Conservation (phyloP, 2,329 filamentous ascomycete genomes). For the Fusarium luffae region DNA sequence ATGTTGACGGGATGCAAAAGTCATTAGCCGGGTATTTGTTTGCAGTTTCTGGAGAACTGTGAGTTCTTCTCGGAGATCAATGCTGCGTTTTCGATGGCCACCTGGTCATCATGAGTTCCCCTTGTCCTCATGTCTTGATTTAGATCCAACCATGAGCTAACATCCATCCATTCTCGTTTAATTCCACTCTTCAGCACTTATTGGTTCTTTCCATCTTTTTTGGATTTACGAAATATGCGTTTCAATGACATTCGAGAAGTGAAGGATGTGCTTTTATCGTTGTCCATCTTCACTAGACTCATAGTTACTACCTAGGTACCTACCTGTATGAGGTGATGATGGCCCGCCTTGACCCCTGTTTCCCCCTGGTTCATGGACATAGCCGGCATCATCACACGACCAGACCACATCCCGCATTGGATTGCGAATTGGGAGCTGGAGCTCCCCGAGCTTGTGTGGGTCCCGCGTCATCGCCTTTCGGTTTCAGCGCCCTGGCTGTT, state of each 20-base stretch:
- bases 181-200: neutral
- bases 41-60: neutral
- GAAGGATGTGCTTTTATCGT: slow-evolving; percentile 3
- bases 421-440: slow-evolving; percentile 41
- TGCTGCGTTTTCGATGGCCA: neutral
- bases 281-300: slow-evolving; percentile 3
- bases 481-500: slow-evolving; percentile 19
- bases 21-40: neutral
- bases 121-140: neutral
- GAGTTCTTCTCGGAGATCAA: neutral
- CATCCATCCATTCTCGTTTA: neutral
- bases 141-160: slow-evolving; percentile 8
- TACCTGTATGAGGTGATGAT: slow-evolving; percentile 24
- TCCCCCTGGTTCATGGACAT: slow-evolving; percentile 25
- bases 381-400: slow-evolving; percentile 29
- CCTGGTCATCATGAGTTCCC: slow-evolving; percentile 17
- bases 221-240: neutral
- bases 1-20: neutral
- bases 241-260: neutral
- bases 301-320: neutral
- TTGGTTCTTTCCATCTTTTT: neutral
- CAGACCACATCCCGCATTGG: slow-evolving; percentile 35
- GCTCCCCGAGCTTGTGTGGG: slow-evolving; percentile 48
- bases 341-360: slow-evolving; percentile 20
- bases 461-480: slow-evolving; percentile 17